Conservation (phyloP, 805 yeast genomes). For the Starmera quercuum region DNA sequence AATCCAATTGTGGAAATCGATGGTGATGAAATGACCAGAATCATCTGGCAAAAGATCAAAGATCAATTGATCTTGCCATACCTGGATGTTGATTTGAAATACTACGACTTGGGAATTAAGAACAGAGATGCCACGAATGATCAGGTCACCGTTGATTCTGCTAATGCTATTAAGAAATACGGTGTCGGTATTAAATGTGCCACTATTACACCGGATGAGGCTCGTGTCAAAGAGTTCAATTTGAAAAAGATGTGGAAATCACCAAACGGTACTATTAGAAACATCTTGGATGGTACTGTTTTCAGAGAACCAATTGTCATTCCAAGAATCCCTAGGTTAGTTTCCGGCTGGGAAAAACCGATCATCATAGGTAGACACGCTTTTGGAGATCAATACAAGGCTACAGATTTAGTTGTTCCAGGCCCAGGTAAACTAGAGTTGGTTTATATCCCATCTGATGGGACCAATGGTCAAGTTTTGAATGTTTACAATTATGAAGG, state of each 20-base stretch:
- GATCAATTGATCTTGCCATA: conserved; percentile 60
- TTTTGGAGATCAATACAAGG: conserved; percentile 78
- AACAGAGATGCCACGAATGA: conserved; percentile 67
- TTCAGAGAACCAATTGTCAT: conserved; percentile 81
- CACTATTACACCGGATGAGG: conserved; percentile 80
- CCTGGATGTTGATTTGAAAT: conserved; percentile 65
- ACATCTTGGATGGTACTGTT: conserved; percentile 75
- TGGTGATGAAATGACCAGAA: conserved; percentile 85
- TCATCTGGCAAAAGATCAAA: conserved; percentile 73
- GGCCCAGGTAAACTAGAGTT: conserved; percentile 62
- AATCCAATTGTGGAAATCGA: conserved; percentile 73
- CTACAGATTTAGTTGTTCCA: conserved; percentile 63
- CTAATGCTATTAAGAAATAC: conserved; percentile 62
- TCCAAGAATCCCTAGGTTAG: conserved; percentile 67
- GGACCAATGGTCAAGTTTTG: conserved; percentile 37
- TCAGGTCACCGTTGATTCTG: conserved; percentile 70
- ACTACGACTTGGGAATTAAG: conserved; percentile 65
- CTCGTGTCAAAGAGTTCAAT: conserved; percentile 65
- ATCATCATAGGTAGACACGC: conserved; percentile 85
- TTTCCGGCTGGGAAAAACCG: conserved; percentile 77
- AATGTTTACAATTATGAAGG: conserved; percentile 58
- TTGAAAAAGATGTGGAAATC: conserved; percentile 81
- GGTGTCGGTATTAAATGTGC: conserved; percentile 85
- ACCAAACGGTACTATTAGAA: conserved; percentile 80
- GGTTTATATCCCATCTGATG: conserved; percentile 57